A percentile compares a stretch with the other conserved stretches of the same genome.
Evolutionary conservation across 352 stramenopile genomes (phyloP).

Genomic region (Phytophthora parvispora): DNA sequence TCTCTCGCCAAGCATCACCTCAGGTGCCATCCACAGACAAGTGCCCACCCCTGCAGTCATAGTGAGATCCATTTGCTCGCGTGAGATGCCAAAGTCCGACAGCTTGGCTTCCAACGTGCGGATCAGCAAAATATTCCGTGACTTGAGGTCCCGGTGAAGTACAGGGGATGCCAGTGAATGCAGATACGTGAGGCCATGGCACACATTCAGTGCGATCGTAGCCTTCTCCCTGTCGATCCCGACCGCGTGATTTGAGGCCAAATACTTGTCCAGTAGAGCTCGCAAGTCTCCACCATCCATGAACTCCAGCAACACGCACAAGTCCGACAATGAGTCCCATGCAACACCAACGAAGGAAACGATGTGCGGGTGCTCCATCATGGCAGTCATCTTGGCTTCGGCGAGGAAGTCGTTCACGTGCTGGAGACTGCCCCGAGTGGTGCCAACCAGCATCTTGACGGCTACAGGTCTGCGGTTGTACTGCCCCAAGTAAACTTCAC

Average conservation of each 20-base stretch:
- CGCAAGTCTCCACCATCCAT: conserved; percentile 56
- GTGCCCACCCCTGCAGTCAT: conserved; percentile 61
- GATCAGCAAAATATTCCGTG: conserved; percentile 58
- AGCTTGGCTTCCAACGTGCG: conserved; percentile 59
- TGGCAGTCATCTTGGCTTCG: conserved; percentile 42
- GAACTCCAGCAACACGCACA: conserved; percentile 52
- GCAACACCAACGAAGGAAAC: conserved; percentile 47
- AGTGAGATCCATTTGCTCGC: conserved; percentile 19
- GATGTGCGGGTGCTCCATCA: conserved; percentile 42
- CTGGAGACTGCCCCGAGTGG: conserved; percentile 20
- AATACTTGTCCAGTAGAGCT: conserved; percentile 34
- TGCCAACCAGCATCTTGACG: conserved; percentile 43
- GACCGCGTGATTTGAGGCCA: conserved; percentile 6
- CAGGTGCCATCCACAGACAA: conserved; percentile 65
- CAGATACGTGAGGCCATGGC: conserved; percentile 44
- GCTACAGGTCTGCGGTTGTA: conserved; percentile 41
- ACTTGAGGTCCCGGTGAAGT: conserved; percentile 48
- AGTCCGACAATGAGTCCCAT: conserved; percentile 47
- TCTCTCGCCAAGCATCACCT: conserved; percentile 68
- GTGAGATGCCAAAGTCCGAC: conserved; percentile 70
- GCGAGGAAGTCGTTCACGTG: conserved; percentile 42
- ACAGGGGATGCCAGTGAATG: conserved; percentile 25
- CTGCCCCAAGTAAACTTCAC: conserved; percentile 42
- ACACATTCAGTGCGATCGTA: conserved; percentile 44
- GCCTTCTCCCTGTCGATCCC: conserved; percentile 24